Percentiles rank a stretch among this genome's conserved stretches.
These are phyloP conservation scores for Phytophthora brassicae DNA, from an alignment of 352 stramenopile genomes.

Conservation along the genomic window DNA sequence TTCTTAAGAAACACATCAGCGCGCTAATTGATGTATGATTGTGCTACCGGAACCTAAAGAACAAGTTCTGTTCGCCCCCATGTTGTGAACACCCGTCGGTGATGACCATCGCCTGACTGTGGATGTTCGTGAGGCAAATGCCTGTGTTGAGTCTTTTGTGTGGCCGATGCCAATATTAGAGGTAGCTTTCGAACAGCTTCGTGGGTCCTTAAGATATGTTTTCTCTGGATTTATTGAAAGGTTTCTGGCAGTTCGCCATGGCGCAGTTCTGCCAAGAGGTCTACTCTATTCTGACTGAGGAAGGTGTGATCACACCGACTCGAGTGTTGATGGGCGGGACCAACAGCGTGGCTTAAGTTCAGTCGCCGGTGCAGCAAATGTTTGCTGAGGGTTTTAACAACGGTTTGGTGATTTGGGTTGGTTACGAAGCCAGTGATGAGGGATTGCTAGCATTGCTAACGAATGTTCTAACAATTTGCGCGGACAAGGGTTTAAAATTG, in stretches of 20 bases:
- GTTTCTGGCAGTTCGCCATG: constrained; percentile 19
- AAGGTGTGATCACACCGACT: constrained; percentile 15
- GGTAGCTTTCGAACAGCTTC: constrained; percentile 1
- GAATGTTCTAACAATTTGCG: constrained; percentile 7
- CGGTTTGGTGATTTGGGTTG: constrained; percentile 17
- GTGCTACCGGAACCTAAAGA: constrained; percentile 10
- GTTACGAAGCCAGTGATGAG: neutral
- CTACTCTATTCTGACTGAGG: constrained; percentile 18
- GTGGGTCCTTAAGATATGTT: constrained; percentile 15
- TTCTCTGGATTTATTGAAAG: constrained; percentile 17
- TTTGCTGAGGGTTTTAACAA: constrained; percentile 21
- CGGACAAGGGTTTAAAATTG: constrained; percentile 8
- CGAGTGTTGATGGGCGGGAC: constrained; percentile 14
- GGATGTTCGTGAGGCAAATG: constrained; percentile 7
- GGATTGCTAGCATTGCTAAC: neutral
- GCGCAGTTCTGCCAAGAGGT: constrained; percentile 4
- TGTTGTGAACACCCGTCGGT: constrained; percentile 4
- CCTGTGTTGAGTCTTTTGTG: constrained; percentile 7
- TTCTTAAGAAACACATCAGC: constrained; percentile 11
- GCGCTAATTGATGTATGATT: neutral
- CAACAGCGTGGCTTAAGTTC: constrained; percentile 19
- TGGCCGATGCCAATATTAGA: constrained; percentile 17
- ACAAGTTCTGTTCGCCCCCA: constrained; percentile 5
- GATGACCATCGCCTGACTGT: constrained; percentile 10
- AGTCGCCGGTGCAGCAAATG: constrained; percentile 17